Percentiles rank a stretch among this genome's conserved stretches.
phyloP scores from a whole-genome alignment of 345 rosid genomes.

The Murraya paniculata region DNA sequence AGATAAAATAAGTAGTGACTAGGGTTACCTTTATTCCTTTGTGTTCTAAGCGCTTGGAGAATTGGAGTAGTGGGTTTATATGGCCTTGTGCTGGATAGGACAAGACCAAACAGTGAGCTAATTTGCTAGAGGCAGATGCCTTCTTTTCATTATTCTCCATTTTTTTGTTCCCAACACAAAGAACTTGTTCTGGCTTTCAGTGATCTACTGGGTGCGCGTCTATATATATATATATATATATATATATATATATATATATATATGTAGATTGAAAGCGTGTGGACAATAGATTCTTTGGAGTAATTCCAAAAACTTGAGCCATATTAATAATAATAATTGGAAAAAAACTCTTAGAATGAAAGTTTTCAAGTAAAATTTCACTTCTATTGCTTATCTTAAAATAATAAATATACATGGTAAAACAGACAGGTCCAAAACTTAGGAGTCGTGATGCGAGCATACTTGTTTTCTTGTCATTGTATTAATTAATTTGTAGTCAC shows the following conservation, averaged over 20 bases:
- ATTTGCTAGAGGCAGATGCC: not conserved
- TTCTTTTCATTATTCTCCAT: not conserved
- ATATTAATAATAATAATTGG: too few species aligned
- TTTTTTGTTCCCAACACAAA: not conserved
- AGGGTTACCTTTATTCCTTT: slow-evolving; percentile 30
- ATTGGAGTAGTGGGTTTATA: slow-evolving; percentile 41
- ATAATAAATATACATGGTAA: not conserved
- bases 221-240: too few species aligned
- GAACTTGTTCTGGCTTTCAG: not conserved
- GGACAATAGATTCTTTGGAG: too few species aligned
- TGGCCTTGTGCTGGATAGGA: slow-evolving; percentile 36
- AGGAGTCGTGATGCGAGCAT: too few species aligned
- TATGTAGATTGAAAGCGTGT: accelerated
- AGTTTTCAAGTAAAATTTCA: too few species aligned
- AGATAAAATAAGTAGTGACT: slow-evolving; percentile 21
- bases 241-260: too few species aligned
- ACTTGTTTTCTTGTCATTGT: too few species aligned
- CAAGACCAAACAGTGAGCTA: slow-evolving; percentile 30
- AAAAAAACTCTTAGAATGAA: too few species aligned
- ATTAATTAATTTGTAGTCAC: not conserved
- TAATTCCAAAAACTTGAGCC: too few species aligned
- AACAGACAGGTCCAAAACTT: too few species aligned
- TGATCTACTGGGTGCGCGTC: not conserved
- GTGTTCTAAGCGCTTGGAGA: slow-evolving; percentile 29
- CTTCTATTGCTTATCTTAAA: not conserved